Evolutionary conservation across 257 asterid genomes (phyloP).

Genomic region (Agastache rugosa): DNA sequence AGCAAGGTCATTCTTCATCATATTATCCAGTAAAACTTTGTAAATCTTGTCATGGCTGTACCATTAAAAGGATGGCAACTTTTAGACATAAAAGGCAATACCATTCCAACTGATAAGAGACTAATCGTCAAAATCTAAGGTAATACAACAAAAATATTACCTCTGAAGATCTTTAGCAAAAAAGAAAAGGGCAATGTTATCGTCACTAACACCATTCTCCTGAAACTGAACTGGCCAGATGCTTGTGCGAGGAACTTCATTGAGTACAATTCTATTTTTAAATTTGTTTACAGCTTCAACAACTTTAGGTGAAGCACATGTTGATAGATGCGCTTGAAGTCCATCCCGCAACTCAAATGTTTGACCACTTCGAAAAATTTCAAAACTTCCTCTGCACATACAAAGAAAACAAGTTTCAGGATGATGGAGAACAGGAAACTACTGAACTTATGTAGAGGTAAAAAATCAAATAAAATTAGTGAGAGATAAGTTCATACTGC

Average conservation of each 20-base stretch:
- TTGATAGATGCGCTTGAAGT: constrained; percentile 85
- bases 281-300: constrained; percentile 63
- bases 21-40: constrained; percentile 67
- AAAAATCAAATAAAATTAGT: constrained; percentile 24
- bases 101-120: constrained; percentile 23
- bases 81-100: constrained; percentile 32
- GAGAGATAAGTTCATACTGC: constrained; percentile 70
- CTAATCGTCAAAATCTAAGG: constrained; percentile 15
- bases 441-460: constrained; percentile 16
- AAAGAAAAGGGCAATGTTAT: constrained; percentile 82
- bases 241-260: constrained; percentile 83
- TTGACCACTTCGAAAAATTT: constrained; percentile 63
- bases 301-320: constrained; percentile 76
- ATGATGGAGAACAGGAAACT: constrained; percentile 26
- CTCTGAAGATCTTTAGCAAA: constrained; percentile 80
- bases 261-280: constrained; percentile 55
- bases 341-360: constrained; percentile 63
- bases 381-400: constrained; percentile 81
- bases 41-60: constrained; percentile 81
- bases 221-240: constrained; percentile 89
- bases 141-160: constrained; percentile 42
- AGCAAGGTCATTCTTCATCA: constrained; percentile 90
- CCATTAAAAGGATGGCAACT: constrained; percentile 39
- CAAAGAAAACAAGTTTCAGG: constrained; percentile 35
- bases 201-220: constrained; percentile 80